Conservation (phyloP, 2,329 filamentous ascomycete genomes). For the Neonectria faginata region DNA sequence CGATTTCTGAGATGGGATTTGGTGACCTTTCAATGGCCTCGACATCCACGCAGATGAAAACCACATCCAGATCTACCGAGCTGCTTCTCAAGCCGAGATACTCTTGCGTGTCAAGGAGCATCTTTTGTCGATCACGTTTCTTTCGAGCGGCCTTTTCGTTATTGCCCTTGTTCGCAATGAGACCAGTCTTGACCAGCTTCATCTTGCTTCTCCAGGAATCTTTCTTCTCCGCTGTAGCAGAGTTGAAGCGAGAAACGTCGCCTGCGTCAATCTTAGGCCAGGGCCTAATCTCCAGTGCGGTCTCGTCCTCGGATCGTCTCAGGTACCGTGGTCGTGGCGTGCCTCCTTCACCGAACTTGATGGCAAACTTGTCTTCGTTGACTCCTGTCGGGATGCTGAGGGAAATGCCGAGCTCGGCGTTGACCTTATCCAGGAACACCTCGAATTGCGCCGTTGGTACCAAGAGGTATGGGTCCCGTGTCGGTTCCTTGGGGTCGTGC, state of each 20-base stretch:
- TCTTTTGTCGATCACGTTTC: constrained; percentile 63
- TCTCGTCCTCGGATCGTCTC: constrained; percentile 63
- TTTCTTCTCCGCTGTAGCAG: constrained; percentile 35
- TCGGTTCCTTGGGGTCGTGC: constrained; percentile 61
- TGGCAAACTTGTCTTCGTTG: constrained; percentile 66
- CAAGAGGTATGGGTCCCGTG: constrained; percentile 70
- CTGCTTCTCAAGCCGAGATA: constrained; percentile 72
- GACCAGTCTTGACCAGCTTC: constrained; percentile 38
- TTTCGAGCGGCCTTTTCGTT: constrained; percentile 59
- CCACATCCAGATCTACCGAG: constrained; percentile 41
- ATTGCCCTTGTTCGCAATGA: constrained; percentile 51
- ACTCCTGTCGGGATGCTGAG: constrained; percentile 69
- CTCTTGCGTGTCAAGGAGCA: constrained; percentile 73
- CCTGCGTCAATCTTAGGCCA: constrained; percentile 52
- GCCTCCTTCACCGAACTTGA: constrained; percentile 70
- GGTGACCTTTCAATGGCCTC: constrained; percentile 81
- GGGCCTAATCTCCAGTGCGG: constrained; percentile 47
- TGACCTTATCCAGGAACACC: constrained; percentile 73
- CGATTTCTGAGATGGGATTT: constrained; percentile 83
- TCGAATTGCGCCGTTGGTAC: constrained; percentile 75
- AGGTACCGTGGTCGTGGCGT: constrained; percentile 76
- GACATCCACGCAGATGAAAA: constrained; percentile 84
- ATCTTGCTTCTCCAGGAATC: constrained; percentile 38
- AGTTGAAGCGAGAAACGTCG: constrained; percentile 50
- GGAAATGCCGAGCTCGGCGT: constrained; percentile 63